These are phyloP conservation scores for Fusarium sp. DNA, from an alignment of 2,329 filamentous ascomycete species.

Conservation along the genomic window DNA sequence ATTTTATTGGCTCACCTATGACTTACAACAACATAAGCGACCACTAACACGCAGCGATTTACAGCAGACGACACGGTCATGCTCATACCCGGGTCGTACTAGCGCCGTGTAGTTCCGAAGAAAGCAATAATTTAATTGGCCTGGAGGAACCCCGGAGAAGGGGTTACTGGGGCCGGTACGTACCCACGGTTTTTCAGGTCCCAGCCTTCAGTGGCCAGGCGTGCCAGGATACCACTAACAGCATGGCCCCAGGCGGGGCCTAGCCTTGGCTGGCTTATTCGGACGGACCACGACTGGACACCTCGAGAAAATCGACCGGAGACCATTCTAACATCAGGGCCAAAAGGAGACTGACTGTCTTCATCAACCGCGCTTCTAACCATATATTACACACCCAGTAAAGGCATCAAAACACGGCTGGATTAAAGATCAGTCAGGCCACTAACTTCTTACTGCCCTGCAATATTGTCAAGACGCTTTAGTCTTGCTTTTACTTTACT, in stretches of 20 bases:
- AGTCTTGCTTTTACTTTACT: conserved; percentile 28
- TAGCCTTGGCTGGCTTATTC: conserved; percentile 54
- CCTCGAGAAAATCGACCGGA: conserved; percentile 55
- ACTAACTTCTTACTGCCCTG: conserved; percentile 5
- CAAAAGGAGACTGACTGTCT: conserved; percentile 52
- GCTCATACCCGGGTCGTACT: conserved; percentile 41
- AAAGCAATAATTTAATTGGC: conserved; percentile 44
- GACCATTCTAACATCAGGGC: conserved; percentile 52
- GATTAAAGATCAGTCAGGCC: conserved; percentile 3
- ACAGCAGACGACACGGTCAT: conserved; percentile 44
- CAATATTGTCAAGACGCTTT: conserved; percentile 23
- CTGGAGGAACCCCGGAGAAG: conserved; percentile 53
- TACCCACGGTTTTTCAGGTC: conserved; percentile 31
- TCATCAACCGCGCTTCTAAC: conserved; percentile 44
- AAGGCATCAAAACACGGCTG: conserved; percentile 23
- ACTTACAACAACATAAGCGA: conserved; percentile 38
- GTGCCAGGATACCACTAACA: conserved; percentile 38
- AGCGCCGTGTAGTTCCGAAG: conserved; percentile 31
- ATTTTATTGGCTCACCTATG: conserved; percentile 25
- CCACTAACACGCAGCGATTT: conserved; percentile 41
- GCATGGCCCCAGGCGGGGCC: conserved; percentile 35
- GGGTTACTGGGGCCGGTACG: conserved; percentile 44
- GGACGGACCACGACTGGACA: conserved; percentile 56
- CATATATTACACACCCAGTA: conserved; percentile 34
- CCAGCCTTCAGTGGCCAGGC: conserved; percentile 34